Evolutionary conservation across 129 eudicot species (phyloP), one percentile per base, ranked within the genome.

Genomic region (Chrysanthemum seticuspe): DNA sequence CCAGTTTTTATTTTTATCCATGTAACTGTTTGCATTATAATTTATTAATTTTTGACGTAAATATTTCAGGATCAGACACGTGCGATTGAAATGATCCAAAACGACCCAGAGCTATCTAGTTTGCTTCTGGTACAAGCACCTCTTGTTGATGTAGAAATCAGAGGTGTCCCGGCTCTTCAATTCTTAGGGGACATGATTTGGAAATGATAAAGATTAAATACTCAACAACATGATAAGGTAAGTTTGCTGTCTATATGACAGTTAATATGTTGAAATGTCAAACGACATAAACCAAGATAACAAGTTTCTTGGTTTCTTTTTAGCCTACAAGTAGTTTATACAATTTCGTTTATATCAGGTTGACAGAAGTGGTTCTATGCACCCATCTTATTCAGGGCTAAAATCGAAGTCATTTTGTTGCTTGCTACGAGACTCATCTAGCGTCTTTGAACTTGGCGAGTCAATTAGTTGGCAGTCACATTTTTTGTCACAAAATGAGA

Each of bases 161-260:
- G 99, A 79, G 99, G 99, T 45, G 97, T 95, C 48, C 99, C 99
- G 1, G 99, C 99, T 79, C 96, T 95, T 73, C 90, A 87, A 73
- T 95, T 95, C 80, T 76, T 95, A 68, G 99, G 97, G 67, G 99
- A 95, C 74, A 91, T 88, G 45, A 84, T 91, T 55, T 91, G 97
- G 97, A 91, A 83, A 77, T 91, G 79, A 82, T 64, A 54, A 48
- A 51, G 36, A 47, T 21, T 36, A 36, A 60, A 1, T 44, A 36
- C 36, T 45, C 44, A 25, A 27, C 58, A 40, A 52, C 71, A 21
- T 68, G 65, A 68, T 63, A 60, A 68, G 57, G 79, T 79, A 67
- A 34, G 18, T 64, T 69, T 45, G 10, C 47, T 12, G 16, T 13
- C 67, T 13, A 62, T 1, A 8, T 6, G 14, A 23, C 2, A 23